A percentile compares a stretch with the other conserved stretches of the same genome.
Conservation (phyloP, 2,329 filamentous ascomycete species). For the Ceratocystis colombiana region DNA sequence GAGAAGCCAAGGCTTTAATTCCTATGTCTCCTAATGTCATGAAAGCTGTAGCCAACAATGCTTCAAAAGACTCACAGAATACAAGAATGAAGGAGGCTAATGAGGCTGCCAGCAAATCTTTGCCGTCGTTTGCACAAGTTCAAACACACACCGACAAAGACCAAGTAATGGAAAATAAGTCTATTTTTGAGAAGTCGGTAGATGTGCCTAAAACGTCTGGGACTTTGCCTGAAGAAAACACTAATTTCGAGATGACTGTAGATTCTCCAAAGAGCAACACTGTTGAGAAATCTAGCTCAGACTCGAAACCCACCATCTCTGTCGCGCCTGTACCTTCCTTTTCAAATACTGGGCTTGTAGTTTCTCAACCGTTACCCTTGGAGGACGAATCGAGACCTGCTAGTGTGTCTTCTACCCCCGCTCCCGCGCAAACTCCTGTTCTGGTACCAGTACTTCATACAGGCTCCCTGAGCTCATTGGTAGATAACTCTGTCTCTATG, state of each 20-base stretch:
- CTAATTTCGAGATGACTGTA: conserved; percentile 18
- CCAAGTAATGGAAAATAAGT: neutral
- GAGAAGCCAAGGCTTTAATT: neutral
- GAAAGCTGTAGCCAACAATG: neutral
- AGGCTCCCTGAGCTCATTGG: neutral
- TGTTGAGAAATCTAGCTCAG: neutral
- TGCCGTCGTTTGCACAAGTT: neutral
- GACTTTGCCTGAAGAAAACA: neutral
- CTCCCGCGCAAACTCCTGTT: conserved; percentile 2
- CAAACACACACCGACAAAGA: neutral
- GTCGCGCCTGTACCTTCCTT: neutral
- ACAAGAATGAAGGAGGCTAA: neutral
- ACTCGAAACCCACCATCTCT: neutral
- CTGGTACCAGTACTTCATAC: neutral
- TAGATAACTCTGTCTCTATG: neutral
- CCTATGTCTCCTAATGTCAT: neutral
- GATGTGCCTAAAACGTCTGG: neutral
- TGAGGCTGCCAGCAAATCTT: neutral
- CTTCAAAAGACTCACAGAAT: neutral
- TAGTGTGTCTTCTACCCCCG: neutral
- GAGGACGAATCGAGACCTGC: neutral
- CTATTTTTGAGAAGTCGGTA: neutral
- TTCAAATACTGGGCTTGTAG: too few relatives aligned
- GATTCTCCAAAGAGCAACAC: neutral
- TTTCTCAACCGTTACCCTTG: neutral